Evolutionary conservation across 2,329 filamentous ascomycete genomes (phyloP), one percentile per base, ranked within the genome.

Genomic region (Rhexocercosporidium sp.): DNA sequence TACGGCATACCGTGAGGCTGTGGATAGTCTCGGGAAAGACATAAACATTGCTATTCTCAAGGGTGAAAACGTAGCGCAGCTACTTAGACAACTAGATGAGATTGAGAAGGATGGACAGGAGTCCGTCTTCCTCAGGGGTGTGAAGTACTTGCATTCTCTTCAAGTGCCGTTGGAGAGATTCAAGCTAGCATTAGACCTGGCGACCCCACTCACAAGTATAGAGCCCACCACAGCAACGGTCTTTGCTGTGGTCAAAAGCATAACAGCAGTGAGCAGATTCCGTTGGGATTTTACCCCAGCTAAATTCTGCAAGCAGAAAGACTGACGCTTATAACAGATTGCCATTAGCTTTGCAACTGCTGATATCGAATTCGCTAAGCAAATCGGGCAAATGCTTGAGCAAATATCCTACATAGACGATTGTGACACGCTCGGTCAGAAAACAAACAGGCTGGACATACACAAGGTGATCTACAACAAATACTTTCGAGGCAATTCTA

Each of bases 301-400:
- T 14, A 18, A 44, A 44, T 44, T 53, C 49, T 53, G 22, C 49
- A 31, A 61, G 31, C 14, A 20, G 39, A 47, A 47, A 37, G 34
- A 29, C 57, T 61, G 39, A 61, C 57, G 27, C 46, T 27, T 51
- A n/a, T 34, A 22, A 63, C 34, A 63, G 47, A 41, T 63, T 63
- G 44, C 60, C 54, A 63, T 63, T 37, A 63, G 60, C 46, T 53
- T 63, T 53, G 44, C 60, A 63, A 53, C 60, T 61, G 57, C 57
- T 61, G 57, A 61, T 61, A n/a, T 61, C n/a, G 57, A 61, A 39
- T 61, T 61, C 57, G 57, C 57, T 34, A 46, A 61, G 39, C 34
- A 61, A 61, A 61, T 61, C 20, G 57, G 57, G 31, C 34, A 61
- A 46, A 61, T 61, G 57, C 31, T 61, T 53, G 57, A 47, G 57